Conservation (phyloP, 306 rosid genomes). For the Trichosanthes truncata region DNA sequence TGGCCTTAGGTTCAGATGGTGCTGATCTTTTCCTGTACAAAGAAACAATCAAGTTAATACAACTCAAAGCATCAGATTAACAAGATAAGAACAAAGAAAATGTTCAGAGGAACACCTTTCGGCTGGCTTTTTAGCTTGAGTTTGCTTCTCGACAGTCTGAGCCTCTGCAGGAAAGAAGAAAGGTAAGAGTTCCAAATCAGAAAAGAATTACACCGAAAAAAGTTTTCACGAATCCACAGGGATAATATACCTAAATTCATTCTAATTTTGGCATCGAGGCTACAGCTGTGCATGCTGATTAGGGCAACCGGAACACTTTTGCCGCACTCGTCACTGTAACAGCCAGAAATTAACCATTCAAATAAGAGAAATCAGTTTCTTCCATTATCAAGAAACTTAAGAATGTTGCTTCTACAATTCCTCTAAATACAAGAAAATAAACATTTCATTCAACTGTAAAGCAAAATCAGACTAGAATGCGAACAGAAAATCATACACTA, state of each 20-base stretch:
- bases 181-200: background rate
- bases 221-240: background rate
- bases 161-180: conserved; percentile 28
- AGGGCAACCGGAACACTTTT: conserved; percentile 70
- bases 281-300: conserved; percentile 71
- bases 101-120: conserved; percentile 29
- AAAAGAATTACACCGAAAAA: background rate
- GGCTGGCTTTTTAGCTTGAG: conserved; percentile 32
- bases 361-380: background rate
- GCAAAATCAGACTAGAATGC: background rate
- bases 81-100: background rate
- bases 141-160: conserved; percentile 53
- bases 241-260: conserved; percentile 41
- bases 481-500: background rate
- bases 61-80: background rate
- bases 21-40: conserved; percentile 41
- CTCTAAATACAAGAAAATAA: background rate
- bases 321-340: conserved; percentile 60
- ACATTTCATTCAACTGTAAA: background rate
- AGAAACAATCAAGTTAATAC: background rate
- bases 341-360: background rate
- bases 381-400: background rate
- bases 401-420: background rate
- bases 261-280: conserved; percentile 77
- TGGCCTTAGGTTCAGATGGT: conserved; percentile 46